Evolutionary conservation across 805 yeast species (phyloP).

Genomic region (Lipomyces yamadae): DNA sequence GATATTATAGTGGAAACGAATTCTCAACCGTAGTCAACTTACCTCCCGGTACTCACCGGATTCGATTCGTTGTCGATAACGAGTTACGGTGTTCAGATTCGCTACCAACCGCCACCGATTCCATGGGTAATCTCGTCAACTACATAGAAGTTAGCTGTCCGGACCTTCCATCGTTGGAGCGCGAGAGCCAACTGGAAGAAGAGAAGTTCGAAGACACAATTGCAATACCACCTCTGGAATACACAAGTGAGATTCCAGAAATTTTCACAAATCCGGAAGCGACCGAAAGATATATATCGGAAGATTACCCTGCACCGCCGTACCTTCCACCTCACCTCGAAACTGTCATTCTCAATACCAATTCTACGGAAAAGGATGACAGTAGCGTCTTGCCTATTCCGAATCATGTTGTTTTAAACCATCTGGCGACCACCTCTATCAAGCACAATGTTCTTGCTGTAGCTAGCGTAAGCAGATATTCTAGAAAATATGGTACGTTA

Average conservation of each 20-base stretch:
- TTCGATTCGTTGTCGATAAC: slow-evolving; percentile 91
- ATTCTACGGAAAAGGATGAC: slow-evolving; percentile 73
- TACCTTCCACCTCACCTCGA: slow-evolving; percentile 96
- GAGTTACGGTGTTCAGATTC: slow-evolving; percentile 86
- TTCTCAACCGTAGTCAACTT: slow-evolving; percentile 73
- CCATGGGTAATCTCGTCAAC: slow-evolving; percentile 93
- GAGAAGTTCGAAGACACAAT: slow-evolving; percentile 35
- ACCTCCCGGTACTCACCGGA: slow-evolving; percentile 91
- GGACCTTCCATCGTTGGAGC: slow-evolving; percentile 38
- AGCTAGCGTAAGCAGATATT: slow-evolving; percentile 86
- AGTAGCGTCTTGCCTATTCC: slow-evolving; percentile 92
- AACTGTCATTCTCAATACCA: slow-evolving; percentile 80
- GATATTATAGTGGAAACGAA: slow-evolving; percentile 40
- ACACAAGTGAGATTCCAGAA: slow-evolving; percentile 50
- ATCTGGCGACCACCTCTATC: slow-evolving; percentile 92
- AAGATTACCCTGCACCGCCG: slow-evolving; percentile 78
- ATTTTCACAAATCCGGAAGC: slow-evolving; percentile 51
- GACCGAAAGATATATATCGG: slow-evolving; percentile 47
- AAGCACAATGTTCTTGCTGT: slow-evolving; percentile 93
- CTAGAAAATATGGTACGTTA: slow-evolving; percentile 72
- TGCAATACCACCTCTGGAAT: slow-evolving; percentile 38
- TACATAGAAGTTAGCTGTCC: slow-evolving; percentile 68
- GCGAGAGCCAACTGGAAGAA: slow-evolving; percentile 33
- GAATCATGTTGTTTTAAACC: slow-evolving; percentile 91
- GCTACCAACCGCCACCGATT: slow-evolving; percentile 96